Conservation (phyloP, 2,329 filamentous ascomycete genomes). For the Rachicladosporium sp. region DNA sequence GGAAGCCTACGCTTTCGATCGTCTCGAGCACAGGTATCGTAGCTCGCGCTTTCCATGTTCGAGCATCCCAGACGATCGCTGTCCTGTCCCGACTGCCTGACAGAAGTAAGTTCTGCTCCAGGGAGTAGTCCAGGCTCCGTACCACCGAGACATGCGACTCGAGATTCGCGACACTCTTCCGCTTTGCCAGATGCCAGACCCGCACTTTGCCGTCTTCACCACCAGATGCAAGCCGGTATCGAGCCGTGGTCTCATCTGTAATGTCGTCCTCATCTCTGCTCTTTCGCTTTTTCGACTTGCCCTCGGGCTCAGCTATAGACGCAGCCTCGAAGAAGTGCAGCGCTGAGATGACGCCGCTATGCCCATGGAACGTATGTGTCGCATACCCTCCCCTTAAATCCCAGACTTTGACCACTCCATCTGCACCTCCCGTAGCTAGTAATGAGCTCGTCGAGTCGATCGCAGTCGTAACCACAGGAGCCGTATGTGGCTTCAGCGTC, state of each 20-base stretch:
- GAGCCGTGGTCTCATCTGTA: slow-evolving; percentile 40
- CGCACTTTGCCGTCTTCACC: slow-evolving; percentile 88
- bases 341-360: slow-evolving; percentile 81
- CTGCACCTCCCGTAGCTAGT: slow-evolving; percentile 82
- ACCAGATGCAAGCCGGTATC: slow-evolving; percentile 76
- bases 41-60: slow-evolving; percentile 69
- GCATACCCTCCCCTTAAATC: slow-evolving; percentile 81
- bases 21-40: slow-evolving; percentile 77
- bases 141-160: slow-evolving; percentile 94
- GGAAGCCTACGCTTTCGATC: slow-evolving; percentile 72
- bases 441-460: slow-evolving; percentile 81
- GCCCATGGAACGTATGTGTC: slow-evolving; percentile 90
- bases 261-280: slow-evolving; percentile 30
- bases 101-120: slow-evolving; percentile 60
- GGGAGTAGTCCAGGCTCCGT: slow-evolving; percentile 71
- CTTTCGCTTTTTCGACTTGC: slow-evolving; percentile 32
- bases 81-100: slow-evolving; percentile 89
- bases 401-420: slow-evolving; percentile 93
- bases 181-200: slow-evolving; percentile 83
- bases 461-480: slow-evolving; percentile 76
- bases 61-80: slow-evolving; percentile 78
- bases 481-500: slow-evolving; percentile 78
- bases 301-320: slow-evolving; percentile 9
- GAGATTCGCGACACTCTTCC: slow-evolving; percentile 61
- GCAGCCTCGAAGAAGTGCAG: slow-evolving; percentile 71